Base-by-base conservation (phyloP, 495 filamentous ascomycete genomes). In the Thozetella sp. region DNA sequence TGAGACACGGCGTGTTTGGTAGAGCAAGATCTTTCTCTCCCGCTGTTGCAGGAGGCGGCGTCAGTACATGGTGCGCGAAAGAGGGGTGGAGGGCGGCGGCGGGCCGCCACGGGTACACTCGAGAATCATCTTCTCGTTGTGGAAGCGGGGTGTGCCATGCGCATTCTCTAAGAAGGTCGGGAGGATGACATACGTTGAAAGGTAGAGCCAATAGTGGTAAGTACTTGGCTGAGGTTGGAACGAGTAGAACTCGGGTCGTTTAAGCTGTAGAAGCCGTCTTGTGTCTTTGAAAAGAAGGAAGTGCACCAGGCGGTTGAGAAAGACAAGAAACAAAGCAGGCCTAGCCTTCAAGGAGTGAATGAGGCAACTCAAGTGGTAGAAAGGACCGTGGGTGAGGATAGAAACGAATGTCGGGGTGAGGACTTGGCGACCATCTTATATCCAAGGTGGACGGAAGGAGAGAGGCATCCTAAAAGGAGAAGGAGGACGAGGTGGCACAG, bases 261-360 rank as follows among this genome's bases (percentile, higher is more conserved):
- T 17, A 24, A 51, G 46, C 55, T 34, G 22, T 55, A 30, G 46
- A 22, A 26, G 50, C 62, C 58, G 63, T 62, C 61, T 61, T 55
- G 53, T 24, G 48, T 62, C 34, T 69, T 50, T 54, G 56, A 65
- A 75, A 62, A 66, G 70, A 65, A 62, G 61, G 68, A 68, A 59
- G 60, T 76, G 73, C 75, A 67, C 75, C 73, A 71, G 75, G 75
- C 73, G 63, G 65, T 57, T 66, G 62, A 55, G 45, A 53, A 54
- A 61, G 64, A 67, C 55, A 68, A 63, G 71, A 30, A 45, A 64
- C 43, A 58, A 64, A 67, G 61, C 57, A 70, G 70, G 71, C 19
- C 67, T 72, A 65, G 69, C 72, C 75, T 69, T 67, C 57, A 67
- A 63, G 56, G 65, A 68, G 60, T 65, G 71, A 65, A 74, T 51